Evolutionary conservation across 306 rosid genomes (phyloP), one percentile per base, ranked within the genome.

Genomic region (Rosa chinensis): DNA sequence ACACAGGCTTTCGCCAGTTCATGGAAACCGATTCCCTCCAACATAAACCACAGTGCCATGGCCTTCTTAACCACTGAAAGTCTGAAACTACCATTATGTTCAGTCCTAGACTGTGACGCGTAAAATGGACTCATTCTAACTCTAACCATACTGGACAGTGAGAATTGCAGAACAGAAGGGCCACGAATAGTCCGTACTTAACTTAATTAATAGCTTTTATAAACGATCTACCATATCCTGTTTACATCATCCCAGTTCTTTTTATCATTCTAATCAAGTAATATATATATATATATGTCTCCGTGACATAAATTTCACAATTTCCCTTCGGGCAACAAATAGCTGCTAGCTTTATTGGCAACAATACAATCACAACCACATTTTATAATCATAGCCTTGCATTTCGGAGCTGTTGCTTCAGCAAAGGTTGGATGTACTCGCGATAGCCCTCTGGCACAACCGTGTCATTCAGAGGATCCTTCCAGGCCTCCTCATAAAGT

Each of bases 401-500:
- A 77, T 89, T 89, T 12, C 90, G 92, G 48, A 95, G 94, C 74
- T 93, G 98, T 47, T 93, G 92, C 88, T 89, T 95, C 82, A 95
- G 89, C 82, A 95, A 28, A n/a, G 99, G 99, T 81, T 77, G 89
- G 48, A 95, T n/a, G 79, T 93, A 91, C 74, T 92, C 88, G 12
- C 78, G 85, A 74, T 87, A 91, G 74, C 99, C 99, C 80, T 91
- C 98, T 2, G 99, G 98, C 83, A 93, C 87, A 12, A 93, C 85
- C 14, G 93, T 78, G 43, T 95, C 99, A 59, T 95, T 95, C 76
- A 95, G 77, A 82, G 99, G 98, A 77, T 95, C 99, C 87, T 95
- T 95, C 99, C 98, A 93, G 0, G 99, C 98, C 78, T 85, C 97
- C 81, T 89, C 90, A 43, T 95, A 92, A 81, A 95, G 90, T 28